These are phyloP conservation scores for Raphanus raphanistrum DNA, from an alignment of 345 rosid genomes.

Conservation along the genomic window DNA sequence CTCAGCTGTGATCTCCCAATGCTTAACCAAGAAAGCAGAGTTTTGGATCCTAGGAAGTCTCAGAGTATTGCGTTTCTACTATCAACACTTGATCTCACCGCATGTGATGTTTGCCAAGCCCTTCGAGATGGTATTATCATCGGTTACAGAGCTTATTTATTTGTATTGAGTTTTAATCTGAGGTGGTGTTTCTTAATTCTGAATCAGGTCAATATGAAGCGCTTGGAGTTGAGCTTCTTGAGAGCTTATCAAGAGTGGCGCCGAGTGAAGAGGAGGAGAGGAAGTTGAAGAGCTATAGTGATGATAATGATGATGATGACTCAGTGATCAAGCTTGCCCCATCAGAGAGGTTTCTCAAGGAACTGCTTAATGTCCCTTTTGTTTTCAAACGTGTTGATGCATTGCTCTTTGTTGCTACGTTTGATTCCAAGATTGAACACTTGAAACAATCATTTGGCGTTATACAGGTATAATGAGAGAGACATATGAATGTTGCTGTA, in stretches of 20 bases:
- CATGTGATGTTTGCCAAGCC: slow-evolving; percentile 73
- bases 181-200: background rate
- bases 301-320: slow-evolving; percentile 56
- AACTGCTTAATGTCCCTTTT: slow-evolving; percentile 35
- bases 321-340: slow-evolving; percentile 48
- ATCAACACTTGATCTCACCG: slow-evolving; percentile 75
- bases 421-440: slow-evolving; percentile 9
- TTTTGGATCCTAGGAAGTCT: slow-evolving; percentile 76
- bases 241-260: slow-evolving; percentile 77
- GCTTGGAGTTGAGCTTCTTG: slow-evolving; percentile 86
- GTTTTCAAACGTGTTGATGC: slow-evolving; percentile 27
- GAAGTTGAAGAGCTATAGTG: slow-evolving; percentile 66
- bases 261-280: slow-evolving; percentile 85
- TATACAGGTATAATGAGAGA: slow-evolving; percentile 26
- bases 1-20: slow-evolving; percentile 44
- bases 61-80: slow-evolving; percentile 74
- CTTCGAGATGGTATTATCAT: slow-evolving; percentile 67
- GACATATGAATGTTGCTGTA: background rate
- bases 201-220: slow-evolving; percentile 71
- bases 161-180: slow-evolving; percentile 8
- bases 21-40: slow-evolving; percentile 59
- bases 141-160: background rate
- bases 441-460: slow-evolving; percentile 16
- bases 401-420: slow-evolving; percentile 22
- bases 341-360: slow-evolving; percentile 40